Conservation (phyloP, 306 rosid genomes). For the Malus asiatica region DNA sequence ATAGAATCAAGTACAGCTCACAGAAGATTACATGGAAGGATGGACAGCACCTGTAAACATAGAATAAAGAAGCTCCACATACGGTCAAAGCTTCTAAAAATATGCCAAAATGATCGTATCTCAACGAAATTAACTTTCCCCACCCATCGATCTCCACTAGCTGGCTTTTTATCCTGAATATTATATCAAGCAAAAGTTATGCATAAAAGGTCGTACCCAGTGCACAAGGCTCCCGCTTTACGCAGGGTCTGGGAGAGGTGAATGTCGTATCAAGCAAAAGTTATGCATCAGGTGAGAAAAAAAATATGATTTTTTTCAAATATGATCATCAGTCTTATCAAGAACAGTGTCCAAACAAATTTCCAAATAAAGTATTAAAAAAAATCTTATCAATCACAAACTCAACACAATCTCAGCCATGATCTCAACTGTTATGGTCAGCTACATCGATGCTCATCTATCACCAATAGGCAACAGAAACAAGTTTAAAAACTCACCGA, state of each 20-base stretch:
- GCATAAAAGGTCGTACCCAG: no score
- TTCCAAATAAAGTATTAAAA: neutral
- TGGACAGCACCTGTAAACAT: conserved; percentile 70
- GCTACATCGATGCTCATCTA: neutral
- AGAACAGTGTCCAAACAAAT: neutral
- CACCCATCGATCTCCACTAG: conserved; percentile 65
- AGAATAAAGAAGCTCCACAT: conserved; percentile 95
- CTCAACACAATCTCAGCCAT: neutral
- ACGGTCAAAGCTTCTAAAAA: conserved; percentile 96
- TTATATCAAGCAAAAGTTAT: conserved; percentile 4
- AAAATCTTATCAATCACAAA: neutral
- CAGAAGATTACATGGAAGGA: conserved; percentile 4
- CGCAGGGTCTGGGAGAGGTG: no score
- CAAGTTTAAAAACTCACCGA: neutral
- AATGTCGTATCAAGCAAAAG: conserved; percentile 1
- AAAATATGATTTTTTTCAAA: neutral
- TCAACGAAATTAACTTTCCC: conserved; percentile 95
- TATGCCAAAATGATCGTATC: conserved; percentile 93
- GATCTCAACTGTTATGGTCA: neutral
- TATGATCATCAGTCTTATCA: neutral
- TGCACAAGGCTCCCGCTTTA: no score
- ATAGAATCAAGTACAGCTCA: conserved; percentile 4
- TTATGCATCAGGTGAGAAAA: neutral
- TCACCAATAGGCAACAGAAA: neutral
- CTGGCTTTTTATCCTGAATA: conserved; percentile 60